Conservation (phyloP, 345 rosid species). For the Crucihimalaya himalaica region DNA sequence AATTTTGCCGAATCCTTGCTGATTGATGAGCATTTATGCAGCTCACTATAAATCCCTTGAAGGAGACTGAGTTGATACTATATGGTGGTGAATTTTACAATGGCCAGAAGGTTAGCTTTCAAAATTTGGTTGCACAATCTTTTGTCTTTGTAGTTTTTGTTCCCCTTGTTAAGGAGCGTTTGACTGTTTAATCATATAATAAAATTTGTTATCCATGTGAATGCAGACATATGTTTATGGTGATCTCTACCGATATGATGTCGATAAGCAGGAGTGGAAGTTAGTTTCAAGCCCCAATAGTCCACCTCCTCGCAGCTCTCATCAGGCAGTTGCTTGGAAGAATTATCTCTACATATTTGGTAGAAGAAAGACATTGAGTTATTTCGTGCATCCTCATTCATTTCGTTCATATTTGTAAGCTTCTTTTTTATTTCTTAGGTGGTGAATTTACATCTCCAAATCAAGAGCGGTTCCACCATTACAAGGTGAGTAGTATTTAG, state of each 20-base stretch:
- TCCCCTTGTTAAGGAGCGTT: not conserved
- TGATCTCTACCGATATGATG: constrained; percentile 81
- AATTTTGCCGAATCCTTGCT: not conserved
- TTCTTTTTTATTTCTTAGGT: constrained; percentile 47
- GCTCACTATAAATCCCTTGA: constrained; percentile 77
- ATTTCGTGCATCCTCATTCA: not conserved
- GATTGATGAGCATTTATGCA: constrained; percentile 30
- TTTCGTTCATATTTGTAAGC: not conserved
- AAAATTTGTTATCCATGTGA: constrained; percentile 12
- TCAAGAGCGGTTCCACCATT: constrained; percentile 96
- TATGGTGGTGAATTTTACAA: constrained; percentile 95
- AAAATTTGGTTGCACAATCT: not conserved
- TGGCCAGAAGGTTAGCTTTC: constrained; percentile 72
- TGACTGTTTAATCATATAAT: not conserved
- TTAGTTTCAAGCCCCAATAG: constrained; percentile 87
- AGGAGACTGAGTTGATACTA: constrained; percentile 83
- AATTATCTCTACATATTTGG: constrained; percentile 92
- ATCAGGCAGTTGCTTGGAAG: constrained; percentile 97
- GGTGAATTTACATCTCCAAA: constrained; percentile 97
- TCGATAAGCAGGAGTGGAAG: constrained; percentile 93
- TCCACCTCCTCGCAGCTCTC: constrained; percentile 98
- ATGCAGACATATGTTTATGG: constrained; percentile 89
- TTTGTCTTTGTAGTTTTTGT: not conserved
- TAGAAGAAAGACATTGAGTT: constrained; percentile 28
- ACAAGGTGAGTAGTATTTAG: constrained; percentile 59